Base-by-base conservation (phyloP, 495 filamentous ascomycete species). In the Oleoguttula mirabilis region DNA sequence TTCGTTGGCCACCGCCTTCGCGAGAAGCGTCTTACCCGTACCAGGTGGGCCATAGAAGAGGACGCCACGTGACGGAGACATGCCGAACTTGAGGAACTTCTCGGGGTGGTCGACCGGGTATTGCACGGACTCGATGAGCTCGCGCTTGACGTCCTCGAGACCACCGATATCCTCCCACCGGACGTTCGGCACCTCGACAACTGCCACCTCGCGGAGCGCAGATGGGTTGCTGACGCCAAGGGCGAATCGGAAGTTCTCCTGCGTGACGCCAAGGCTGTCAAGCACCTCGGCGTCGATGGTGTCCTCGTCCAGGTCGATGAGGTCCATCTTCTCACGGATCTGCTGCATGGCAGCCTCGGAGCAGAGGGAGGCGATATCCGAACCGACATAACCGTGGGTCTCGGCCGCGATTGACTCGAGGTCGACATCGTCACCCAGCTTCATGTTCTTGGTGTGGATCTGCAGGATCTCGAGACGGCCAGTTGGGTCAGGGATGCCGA, bases 361-460 rank as follows among this genome's bases (percentile, higher is more conserved):
- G 69, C 90, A 98, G 43, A 98, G 81, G n/a, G 90, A 93, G 28
- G 90, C 90, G 60, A 98, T 66, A 80, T 98, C 90, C 25, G 90
- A 96, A 67, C 90, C 90, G 61, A 98, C 90, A 55, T 95, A 96
- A 69, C 90, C 90, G 68, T 98, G 90, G 37, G 90, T 98, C 71
- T 98, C 92, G 27, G 92, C 78, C 27, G 90, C 92, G 56, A 98
- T 95, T 54, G 84, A 77, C 70, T 94, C 87, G 16, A 98, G 79
- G 59, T 98, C 90, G 31, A 98, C 90, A 60, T 96, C 90, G 33
- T 94, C 92, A 35, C 69, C 86, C 21, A 98, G 76, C 73, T 96
- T 98, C 90, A 98, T 98, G 76, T 98, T 98, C 79, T 98, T 98
- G 55, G 92, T 96, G 71, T 98, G 90, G 51, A 98, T 98, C 65